Base-by-base conservation (phyloP, 2,329 filamentous ascomycete species). In the Aspergillus calidoustus region DNA sequence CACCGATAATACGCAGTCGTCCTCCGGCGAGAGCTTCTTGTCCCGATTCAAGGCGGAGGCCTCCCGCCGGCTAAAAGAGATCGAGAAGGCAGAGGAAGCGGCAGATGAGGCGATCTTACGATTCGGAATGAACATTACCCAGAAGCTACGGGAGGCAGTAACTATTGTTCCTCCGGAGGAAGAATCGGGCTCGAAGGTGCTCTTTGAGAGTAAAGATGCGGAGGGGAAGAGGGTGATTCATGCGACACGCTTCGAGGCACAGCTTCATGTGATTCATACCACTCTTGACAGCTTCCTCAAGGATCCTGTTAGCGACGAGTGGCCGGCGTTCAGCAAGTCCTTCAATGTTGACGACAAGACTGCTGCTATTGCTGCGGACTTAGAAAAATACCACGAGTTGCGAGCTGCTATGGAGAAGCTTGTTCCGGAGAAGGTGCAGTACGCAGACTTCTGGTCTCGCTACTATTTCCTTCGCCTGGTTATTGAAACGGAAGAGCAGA, bases 391-490 rank as follows among this genome's bases (percentile, higher is more conserved):
- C 72, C 87, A 89, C 9, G 94, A 98, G 77, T 81, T 99, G 69
- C 84, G 93, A 69, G 79, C 84, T 28, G 93, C 93, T 0, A 98
- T 99, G 94, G 95, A 97, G 84, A 93, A 90, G 80, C 81, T 97
- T 59, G 95, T 99, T n/a, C 95, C 95, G 1, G 93, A 93, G 77
- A 86, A 87, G 69, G 91, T 97, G n/a, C 86, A 93, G 38, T 99
- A 99, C 72, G 85, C 83, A 56, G 86, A 90, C 56, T 99, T 99
- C 76, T 99, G 95, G 94, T 90, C 86, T 74, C 86, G 95, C 59
- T 99, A 99, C 79, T 98, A 98, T 76, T 99, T 97, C 81, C 80
- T 98, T 65, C 86, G 94, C 71, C 90, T 96, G 72, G 92, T 95
- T 17, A 91, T 99, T 65, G 94, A 98, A 81, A 93, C 91, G 28